Percentiles rank a stretch among this genome's conserved stretches.
phyloP scores from a whole-genome alignment of 2,329 filamentous ascomycete genomes.

The Microsporum ferrugineum region DNA sequence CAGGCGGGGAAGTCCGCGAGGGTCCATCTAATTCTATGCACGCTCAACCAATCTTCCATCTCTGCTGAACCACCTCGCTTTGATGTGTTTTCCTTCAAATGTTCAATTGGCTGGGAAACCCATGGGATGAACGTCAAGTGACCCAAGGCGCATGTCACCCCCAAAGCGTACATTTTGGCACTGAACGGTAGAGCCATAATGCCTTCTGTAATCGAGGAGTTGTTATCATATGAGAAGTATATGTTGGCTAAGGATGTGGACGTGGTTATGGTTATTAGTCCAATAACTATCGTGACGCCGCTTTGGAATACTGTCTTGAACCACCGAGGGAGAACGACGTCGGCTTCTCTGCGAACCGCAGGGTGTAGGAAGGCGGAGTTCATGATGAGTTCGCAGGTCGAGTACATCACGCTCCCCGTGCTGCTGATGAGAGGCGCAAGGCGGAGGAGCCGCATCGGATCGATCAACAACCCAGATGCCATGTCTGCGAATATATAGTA shows the following conservation, averaged over 20 bases:
- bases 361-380: constrained; percentile 17
- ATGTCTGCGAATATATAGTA: not conserved
- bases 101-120: constrained; percentile 10
- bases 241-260: constrained; percentile 10
- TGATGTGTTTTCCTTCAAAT: constrained; percentile 9
- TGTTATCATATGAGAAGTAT: constrained; percentile 53
- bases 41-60: constrained; percentile 12
- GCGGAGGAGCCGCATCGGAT: constrained; percentile 25
- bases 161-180: constrained; percentile 12
- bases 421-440: constrained; percentile 39
- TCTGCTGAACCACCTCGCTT: constrained; percentile 6
- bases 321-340: constrained; percentile 34
- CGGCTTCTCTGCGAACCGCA: constrained; percentile 12
- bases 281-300: constrained; percentile 19
- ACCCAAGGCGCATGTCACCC: constrained; percentile 9
- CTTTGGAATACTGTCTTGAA: constrained; percentile 34
- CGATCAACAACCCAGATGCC: constrained; percentile 11
- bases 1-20: constrained; percentile 13
- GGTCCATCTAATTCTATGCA: constrained; percentile 12
- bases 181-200: constrained; percentile 31
- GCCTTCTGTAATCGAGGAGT: constrained; percentile 52
- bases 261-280: constrained; percentile 10
- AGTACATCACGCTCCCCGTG: constrained; percentile 37
- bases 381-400: constrained; percentile 29
- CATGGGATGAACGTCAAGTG: constrained; percentile 14